Conservation (phyloP, 1,284 basidiomycete species). For the Heterobasidion parviporum region DNA sequence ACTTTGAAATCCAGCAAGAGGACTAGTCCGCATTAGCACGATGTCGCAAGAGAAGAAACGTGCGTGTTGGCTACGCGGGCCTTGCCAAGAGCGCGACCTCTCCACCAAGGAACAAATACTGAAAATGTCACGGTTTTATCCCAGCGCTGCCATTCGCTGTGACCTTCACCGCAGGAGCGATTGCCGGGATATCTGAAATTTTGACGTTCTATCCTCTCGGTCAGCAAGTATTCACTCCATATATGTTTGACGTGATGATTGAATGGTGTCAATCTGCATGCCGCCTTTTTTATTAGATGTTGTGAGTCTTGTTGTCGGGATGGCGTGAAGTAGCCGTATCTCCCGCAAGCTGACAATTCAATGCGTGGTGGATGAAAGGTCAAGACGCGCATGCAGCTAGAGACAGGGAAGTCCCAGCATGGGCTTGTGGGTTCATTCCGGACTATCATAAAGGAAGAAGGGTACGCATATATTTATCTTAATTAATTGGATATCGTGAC, state of each 20-base stretch:
- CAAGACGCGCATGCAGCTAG: slow-evolving; percentile 97
- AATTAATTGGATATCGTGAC: too few species aligned
- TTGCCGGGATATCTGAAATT: slow-evolving; percentile 86
- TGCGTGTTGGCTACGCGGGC: neutral
- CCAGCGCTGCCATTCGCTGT: slow-evolving; percentile 79
- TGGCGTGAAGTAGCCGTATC: neutral
- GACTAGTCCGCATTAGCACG: neutral
- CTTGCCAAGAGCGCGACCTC: neutral
- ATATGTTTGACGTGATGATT: neutral
- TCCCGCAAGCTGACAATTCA: neutral
- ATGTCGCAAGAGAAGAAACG: slow-evolving; percentile 2
- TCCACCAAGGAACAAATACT: neutral
- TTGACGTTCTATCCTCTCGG: slow-evolving; percentile 90
- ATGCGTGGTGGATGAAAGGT: slow-evolving; percentile 42
- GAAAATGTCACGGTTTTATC: neutral
- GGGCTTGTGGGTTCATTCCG: slow-evolving; percentile 81
- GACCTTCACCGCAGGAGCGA: slow-evolving; percentile 86
- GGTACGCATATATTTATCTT: slow-evolving; percentile 39
- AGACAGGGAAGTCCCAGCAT: slow-evolving; percentile 67
- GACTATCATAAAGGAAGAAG: slow-evolving; percentile 76
- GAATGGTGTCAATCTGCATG: neutral
- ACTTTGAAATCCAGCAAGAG: neutral
- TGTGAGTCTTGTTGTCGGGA: slow-evolving; percentile 16
- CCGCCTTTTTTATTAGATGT: slow-evolving; percentile 17
- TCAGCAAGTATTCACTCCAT: slow-evolving; percentile 28